Base-by-base conservation (phyloP, 2,329 filamentous ascomycete genomes). In the Pseudogymnoascus sp. region DNA sequence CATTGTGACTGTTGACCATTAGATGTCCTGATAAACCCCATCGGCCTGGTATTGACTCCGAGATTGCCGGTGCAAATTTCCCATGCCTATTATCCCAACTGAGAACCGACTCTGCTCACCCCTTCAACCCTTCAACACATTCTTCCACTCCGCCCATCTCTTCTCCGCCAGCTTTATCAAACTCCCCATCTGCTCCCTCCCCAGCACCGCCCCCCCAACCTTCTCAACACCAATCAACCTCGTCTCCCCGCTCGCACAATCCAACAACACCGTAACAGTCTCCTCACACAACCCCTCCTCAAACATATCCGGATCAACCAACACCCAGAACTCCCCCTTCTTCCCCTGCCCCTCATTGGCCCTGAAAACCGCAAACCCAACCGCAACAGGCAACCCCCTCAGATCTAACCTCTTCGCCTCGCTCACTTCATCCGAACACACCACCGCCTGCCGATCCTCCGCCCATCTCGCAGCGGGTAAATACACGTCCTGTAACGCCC, bases 261-360 rank as follows among this genome's bases (percentile, higher is more conserved):
- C 89, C n/a, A 96, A 84, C 60, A 95, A 86, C 36, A 96, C 78
- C 2, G 87, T 93, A n/a, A 95, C 79, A n/a, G 77, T 83, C 80
- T 99, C 95, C 66, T 86, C 81, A 72, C 91, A 96, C 47, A 96
- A 77, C 7, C 83, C 84, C 77, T 97, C 95, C 77, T 99, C 95
- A 69, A 96, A 88, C 21, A 86, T 84, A 77, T 99, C 95, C 2
- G 91, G 91, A 77, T 99, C 95, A 5, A 89, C 85, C 64, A 99
- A 76, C 2, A 97, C 79, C 91, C 92, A 96, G 72, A 80, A 81
- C 29, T 79, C 79, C 72, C 83, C 83, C 74, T 79, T 82, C 61
- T 69, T 71, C 23, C 69, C 63, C 62, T 67, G 68, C 62, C 69
- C 71, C 47, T 74, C 71, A 54, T 80, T 79, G 60, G 86, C 87